Conservation (phyloP, 2,329 filamentous ascomycete species). For the Cadophora sp. region DNA sequence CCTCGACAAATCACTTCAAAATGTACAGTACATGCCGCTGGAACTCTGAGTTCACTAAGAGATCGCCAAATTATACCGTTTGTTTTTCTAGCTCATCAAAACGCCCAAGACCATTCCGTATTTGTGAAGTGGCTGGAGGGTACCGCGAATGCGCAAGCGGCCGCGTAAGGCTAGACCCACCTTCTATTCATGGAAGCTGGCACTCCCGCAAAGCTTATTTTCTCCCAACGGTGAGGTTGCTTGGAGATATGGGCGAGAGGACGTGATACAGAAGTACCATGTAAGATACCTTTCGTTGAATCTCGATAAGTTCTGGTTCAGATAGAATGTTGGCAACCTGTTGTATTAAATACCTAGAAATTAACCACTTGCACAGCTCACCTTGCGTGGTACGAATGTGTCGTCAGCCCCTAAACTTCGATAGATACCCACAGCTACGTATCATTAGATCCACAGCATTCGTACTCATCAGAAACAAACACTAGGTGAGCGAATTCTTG, state of each 20-base stretch:
- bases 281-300: too few relatives aligned
- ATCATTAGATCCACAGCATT: slow-evolving; percentile 19
- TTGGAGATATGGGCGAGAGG: background rate
- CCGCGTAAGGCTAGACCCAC: slow-evolving; percentile 1
- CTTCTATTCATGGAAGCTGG: background rate
- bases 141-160: background rate
- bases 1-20: background rate
- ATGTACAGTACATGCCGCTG: background rate
- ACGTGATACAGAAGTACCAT: too few relatives aligned
- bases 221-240: background rate
- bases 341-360: too few relatives aligned
- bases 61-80: background rate
- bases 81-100: background rate
- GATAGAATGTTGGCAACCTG: too few relatives aligned
- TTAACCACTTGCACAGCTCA: too few relatives aligned
- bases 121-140: background rate
- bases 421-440: slow-evolving; percentile 11
- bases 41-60: background rate
- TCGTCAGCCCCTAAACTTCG: background rate
- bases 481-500: slow-evolving; percentile 2
- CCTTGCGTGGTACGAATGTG: too few relatives aligned
- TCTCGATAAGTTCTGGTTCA: too few relatives aligned
- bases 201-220: background rate
- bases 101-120: background rate
- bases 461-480: slow-evolving; percentile 6